phyloP scores from a whole-genome alignment of 176 grass and related monocot species.

The Carex parvula region DNA sequence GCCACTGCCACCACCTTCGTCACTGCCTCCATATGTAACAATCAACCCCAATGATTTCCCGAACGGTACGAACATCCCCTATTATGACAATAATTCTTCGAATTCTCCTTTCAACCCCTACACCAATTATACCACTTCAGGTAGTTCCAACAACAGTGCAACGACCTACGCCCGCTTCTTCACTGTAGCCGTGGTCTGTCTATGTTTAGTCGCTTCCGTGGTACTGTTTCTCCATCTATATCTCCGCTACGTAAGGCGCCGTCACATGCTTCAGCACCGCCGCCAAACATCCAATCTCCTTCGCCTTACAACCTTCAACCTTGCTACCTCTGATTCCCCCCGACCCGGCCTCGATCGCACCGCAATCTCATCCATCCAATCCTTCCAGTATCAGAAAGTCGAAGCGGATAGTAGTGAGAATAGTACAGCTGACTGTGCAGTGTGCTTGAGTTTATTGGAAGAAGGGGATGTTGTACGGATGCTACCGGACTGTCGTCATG shows the following conservation, averaged over 20 bases:
- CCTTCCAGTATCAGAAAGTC: conserved; percentile 10
- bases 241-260: conserved; percentile 12
- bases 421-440: conserved; percentile 16
- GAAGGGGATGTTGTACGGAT: conserved; percentile 24
- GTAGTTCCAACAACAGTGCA: not conserved
- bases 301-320: not conserved
- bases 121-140: no score
- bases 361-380: conserved; percentile 10
- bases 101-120: no score
- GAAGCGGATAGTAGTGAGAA: not conserved
- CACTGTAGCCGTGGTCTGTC: conserved; percentile 9
- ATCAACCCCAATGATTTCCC: no score
- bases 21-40: no score
- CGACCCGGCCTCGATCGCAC: conserved; percentile 11
- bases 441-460: conserved; percentile 30
- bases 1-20: not conserved
- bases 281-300: not conserved
- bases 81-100: no score
- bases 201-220: conserved; percentile 12
- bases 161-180: conserved; percentile 23
- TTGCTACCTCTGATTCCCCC: not conserved
- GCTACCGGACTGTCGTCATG: conserved; percentile 19
- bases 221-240: conserved; percentile 30
- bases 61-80: no score
- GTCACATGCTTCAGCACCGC: not conserved